Evolutionary conservation across 1,284 basidiomycete species (phyloP).

Genomic region (Kalmanozyma brasiliensis): DNA sequence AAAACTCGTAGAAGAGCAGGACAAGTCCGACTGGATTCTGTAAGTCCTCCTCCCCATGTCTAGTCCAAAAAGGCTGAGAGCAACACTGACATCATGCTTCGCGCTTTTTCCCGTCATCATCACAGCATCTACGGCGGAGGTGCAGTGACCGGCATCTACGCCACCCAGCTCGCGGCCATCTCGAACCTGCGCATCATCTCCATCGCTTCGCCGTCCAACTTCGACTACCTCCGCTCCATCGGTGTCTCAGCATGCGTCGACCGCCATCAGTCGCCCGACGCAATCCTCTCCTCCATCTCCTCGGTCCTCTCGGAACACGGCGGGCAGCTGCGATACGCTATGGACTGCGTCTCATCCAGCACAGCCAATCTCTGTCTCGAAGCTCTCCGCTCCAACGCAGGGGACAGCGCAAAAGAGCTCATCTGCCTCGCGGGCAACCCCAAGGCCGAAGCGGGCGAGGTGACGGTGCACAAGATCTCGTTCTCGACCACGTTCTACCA

Average conservation of each 20-base stretch:
- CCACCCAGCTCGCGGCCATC: slow-evolving; percentile 48
- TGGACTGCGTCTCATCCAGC: slow-evolving; percentile 57
- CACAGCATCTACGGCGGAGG: slow-evolving; percentile 57
- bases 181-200: slow-evolving; percentile 39
- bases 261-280: slow-evolving; percentile 17
- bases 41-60: slow-evolving; percentile 12
- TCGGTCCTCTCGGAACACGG: slow-evolving; percentile 4
- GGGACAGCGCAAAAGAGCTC: slow-evolving; percentile 18
- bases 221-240: slow-evolving; percentile 44
- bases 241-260: slow-evolving; percentile 54
- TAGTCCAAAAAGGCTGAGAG: not conserved
- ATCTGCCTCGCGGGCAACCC: slow-evolving; percentile 60
- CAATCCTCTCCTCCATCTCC: slow-evolving; percentile 34
- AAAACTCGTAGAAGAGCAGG: not conserved
- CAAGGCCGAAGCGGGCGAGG: slow-evolving; percentile 15
- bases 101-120: too few species aligned
- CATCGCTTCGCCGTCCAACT: slow-evolving; percentile 53
- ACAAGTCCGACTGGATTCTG: slow-evolving; percentile 38
- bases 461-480: slow-evolving; percentile 53
- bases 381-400: slow-evolving; percentile 6
- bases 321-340: slow-evolving; percentile 38
- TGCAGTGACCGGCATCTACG: slow-evolving; percentile 60
- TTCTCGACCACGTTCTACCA: slow-evolving; percentile 62
- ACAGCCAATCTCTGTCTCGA: slow-evolving; percentile 44
- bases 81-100: too few species aligned